Conservation (phyloP, 1,139 yeast genomes). For the Suhomyces maxii region DNA sequence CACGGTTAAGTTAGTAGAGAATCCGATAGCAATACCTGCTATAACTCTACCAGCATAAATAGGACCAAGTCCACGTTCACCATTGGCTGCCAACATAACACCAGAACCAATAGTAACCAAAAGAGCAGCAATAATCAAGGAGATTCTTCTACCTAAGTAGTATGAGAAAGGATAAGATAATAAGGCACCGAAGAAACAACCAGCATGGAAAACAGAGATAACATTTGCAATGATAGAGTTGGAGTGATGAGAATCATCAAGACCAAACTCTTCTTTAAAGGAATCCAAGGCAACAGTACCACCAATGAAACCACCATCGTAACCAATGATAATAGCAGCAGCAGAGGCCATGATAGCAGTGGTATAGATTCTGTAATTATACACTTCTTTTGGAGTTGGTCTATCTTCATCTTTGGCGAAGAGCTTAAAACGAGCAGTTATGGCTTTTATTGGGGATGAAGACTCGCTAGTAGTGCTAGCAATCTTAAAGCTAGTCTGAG, state of each 20-base stretch:
- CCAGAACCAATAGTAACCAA: conserved; percentile 42
- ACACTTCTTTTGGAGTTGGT: conserved; percentile 41
- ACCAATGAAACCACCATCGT: conserved; percentile 47
- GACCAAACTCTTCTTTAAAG: conserved; percentile 36
- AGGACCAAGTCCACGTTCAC: conserved; percentile 35
- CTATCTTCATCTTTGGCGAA: conserved; percentile 40
- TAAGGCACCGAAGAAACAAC: conserved; percentile 49
- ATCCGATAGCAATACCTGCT: conserved; percentile 44
- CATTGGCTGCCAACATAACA: conserved; percentile 39
- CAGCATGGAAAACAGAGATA: conserved; percentile 48
- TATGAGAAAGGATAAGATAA: conserved; percentile 42
- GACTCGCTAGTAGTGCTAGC: background rate
- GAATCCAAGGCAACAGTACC: conserved; percentile 43
- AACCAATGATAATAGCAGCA: conserved; percentile 41
- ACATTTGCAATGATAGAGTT: conserved; percentile 32
- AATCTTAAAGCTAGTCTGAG: conserved; percentile 1
- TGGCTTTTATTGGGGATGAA: background rate
- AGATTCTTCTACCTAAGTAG: conserved; percentile 38
- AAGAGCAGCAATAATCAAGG: conserved; percentile 35
- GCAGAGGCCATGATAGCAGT: conserved; percentile 45
- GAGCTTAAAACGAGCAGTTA: conserved; percentile 12
- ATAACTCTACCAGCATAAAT: conserved; percentile 44
- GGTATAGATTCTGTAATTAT: conserved; percentile 35
- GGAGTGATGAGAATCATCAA: conserved; percentile 26
- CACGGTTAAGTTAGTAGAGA: conserved; percentile 42